These are phyloP conservation scores for Colletotrichum sp. DNA, from an alignment of 2,329 filamentous ascomycete genomes.

Conservation along the genomic window DNA sequence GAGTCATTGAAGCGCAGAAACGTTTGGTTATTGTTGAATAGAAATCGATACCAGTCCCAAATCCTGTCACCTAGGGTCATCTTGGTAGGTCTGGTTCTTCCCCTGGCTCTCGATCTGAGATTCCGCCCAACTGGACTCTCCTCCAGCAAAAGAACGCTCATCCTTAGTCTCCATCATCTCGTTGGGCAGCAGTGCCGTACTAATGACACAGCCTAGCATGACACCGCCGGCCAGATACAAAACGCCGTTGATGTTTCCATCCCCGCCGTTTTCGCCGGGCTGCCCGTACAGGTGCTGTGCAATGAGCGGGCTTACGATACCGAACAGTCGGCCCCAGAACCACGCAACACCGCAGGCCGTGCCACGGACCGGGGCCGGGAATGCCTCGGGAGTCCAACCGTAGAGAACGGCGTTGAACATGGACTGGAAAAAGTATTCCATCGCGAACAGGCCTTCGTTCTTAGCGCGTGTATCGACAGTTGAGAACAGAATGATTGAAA, in stretches of 20 bases:
- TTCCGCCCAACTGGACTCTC: background rate
- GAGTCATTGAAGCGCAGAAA: background rate
- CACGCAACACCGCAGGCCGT: conserved; percentile 60
- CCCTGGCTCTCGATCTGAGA: background rate
- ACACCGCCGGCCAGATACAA: conserved; percentile 33
- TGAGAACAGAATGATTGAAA: conserved; percentile 29
- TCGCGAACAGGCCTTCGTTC: conserved; percentile 29
- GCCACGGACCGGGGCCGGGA: conserved; percentile 52
- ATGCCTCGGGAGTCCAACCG: conserved; percentile 21
- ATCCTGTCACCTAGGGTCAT: background rate
- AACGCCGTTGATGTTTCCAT: background rate
- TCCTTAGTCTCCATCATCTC: conserved; percentile 38
- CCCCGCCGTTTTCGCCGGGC: conserved; percentile 30
- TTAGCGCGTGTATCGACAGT: conserved; percentile 27
- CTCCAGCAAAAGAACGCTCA: conserved; percentile 21
- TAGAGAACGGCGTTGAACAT: conserved; percentile 25
- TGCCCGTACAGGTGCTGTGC: conserved; percentile 48
- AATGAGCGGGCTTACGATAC: conserved; percentile 62
- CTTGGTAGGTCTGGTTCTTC: background rate
- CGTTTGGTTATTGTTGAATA: background rate
- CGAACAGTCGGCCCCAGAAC: conserved; percentile 63
- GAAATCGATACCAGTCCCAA: background rate
- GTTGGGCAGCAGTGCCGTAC: conserved; percentile 52
- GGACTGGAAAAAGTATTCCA: conserved; percentile 34
- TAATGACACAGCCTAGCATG: conserved; percentile 56